phyloP scores from a whole-genome alignment of 2,329 filamentous ascomycete genomes.

The Dactylellina parvicollis region DNA sequence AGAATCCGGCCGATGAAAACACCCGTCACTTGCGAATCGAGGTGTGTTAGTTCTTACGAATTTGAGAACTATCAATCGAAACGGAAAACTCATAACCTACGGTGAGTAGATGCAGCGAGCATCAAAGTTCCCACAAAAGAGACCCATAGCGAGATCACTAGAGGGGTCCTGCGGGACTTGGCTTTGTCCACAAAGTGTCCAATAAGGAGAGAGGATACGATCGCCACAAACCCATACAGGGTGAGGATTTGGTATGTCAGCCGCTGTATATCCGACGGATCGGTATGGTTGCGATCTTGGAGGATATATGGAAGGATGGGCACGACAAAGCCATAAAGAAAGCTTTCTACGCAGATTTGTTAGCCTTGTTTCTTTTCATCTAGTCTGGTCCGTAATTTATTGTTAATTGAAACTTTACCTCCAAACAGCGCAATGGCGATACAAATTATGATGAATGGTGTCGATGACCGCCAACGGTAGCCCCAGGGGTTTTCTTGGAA shows the following conservation, averaged over 20 bases:
- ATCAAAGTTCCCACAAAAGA: slow-evolving; percentile 68
- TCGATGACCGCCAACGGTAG: slow-evolving; percentile 22
- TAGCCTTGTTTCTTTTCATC: too few species aligned
- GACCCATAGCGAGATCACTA: slow-evolving; percentile 67
- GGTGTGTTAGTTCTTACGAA: too few species aligned
- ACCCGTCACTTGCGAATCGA: slow-evolving; percentile 56
- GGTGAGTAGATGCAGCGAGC: slow-evolving; percentile 61
- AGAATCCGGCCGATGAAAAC: slow-evolving; percentile 59
- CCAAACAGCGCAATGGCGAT: slow-evolving; percentile 16
- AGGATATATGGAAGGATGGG: slow-evolving; percentile 66
- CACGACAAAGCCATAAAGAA: slow-evolving; percentile 70
- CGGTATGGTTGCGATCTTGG: slow-evolving; percentile 65
- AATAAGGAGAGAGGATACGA: slow-evolving; percentile 66
- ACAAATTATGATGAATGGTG: slow-evolving; percentile 9
- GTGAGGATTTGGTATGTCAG: slow-evolving; percentile 68
- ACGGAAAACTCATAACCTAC: slow-evolving; percentile 52
- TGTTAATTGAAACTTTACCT: neutral
- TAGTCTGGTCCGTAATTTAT: too few species aligned
- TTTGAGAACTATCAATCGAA: too few species aligned
- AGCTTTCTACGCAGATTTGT: too few species aligned
- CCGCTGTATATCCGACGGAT: slow-evolving; percentile 65
- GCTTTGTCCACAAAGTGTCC: slow-evolving; percentile 69
- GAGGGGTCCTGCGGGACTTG: slow-evolving; percentile 68
- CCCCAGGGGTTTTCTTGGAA: too few species aligned
- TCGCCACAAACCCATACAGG: slow-evolving; percentile 67